A percentile compares a stretch with the other conserved stretches of the same genome.
Evolutionary conservation across 805 yeast genomes (phyloP).

Genomic region (Blastobotrys terrestris): DNA sequence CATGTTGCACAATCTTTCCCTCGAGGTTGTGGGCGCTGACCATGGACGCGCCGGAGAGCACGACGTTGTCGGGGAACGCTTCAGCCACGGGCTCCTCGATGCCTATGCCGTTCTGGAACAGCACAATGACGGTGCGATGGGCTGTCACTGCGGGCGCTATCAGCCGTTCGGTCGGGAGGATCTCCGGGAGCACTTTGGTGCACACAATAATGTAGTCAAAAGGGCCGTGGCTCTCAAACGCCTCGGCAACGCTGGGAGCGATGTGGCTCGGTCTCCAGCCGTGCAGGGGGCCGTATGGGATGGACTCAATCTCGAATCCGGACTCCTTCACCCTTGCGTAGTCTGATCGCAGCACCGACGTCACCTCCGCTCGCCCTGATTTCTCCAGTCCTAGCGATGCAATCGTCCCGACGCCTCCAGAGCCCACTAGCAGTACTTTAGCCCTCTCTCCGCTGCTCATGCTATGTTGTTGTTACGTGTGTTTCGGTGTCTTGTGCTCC

Average conservation of each 20-base stretch:
- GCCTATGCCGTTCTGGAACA: slow-evolving; percentile 64
- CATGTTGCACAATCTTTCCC: slow-evolving; percentile 46
- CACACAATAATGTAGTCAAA: slow-evolving; percentile 57
- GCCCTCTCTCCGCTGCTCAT: slow-evolving; percentile 12
- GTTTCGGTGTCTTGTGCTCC: not conserved
- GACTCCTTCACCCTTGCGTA: slow-evolving; percentile 44
- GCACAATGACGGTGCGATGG: slow-evolving; percentile 43
- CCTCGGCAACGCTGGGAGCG: slow-evolving; percentile 39
- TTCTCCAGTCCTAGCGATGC: slow-evolving; percentile 57
- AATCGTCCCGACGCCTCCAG: slow-evolving; percentile 84
- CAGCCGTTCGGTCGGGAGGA: slow-evolving; percentile 46
- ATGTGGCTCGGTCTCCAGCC: slow-evolving; percentile 48
- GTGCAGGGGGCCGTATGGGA: slow-evolving; percentile 52
- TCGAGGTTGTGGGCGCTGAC: slow-evolving; percentile 52
- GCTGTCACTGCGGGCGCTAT: slow-evolving; percentile 44
- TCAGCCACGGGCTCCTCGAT: slow-evolving; percentile 49
- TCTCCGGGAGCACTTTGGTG: slow-evolving; percentile 63
- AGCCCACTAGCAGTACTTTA: slow-evolving; percentile 60
- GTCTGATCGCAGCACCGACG: slow-evolving; percentile 61
- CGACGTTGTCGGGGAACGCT: slow-evolving; percentile 45
- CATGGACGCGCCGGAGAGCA: slow-evolving; percentile 58
- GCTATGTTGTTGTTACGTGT: not conserved
- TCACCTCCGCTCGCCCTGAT: slow-evolving; percentile 45
- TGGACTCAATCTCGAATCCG: slow-evolving; percentile 57
- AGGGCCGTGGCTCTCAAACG: slow-evolving; percentile 33